Percentiles rank a stretch among this genome's conserved stretches.
These are phyloP conservation scores for Parafenestella ontariensis DNA, from an alignment of 2,329 filamentous ascomycete species.

Conservation along the genomic window DNA sequence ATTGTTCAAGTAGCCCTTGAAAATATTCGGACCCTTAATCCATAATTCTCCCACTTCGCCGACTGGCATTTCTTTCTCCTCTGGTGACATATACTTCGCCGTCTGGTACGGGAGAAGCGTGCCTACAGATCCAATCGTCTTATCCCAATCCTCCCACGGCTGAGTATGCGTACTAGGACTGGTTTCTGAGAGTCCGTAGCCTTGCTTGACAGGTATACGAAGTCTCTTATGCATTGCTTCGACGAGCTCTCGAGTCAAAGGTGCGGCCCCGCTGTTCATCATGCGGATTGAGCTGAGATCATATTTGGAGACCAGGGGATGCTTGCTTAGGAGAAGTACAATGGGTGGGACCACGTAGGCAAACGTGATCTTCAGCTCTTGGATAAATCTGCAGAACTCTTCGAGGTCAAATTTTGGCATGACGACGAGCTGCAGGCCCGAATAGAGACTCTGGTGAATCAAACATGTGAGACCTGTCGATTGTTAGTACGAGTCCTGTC, in stretches of 20 bases:
- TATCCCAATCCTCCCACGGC: conserved; percentile 76
- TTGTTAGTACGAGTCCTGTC: no score
- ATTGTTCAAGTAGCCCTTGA: conserved; percentile 79
- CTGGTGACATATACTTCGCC: conserved; percentile 76
- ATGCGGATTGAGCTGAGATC: conserved; percentile 80
- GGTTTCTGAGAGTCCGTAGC: conserved; percentile 89
- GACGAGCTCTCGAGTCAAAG: conserved; percentile 80
- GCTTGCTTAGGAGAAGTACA: conserved; percentile 79
- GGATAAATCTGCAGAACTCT: conserved; percentile 76
- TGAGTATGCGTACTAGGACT: conserved; percentile 80
- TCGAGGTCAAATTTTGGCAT: conserved; percentile 84
- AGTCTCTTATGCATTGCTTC: conserved; percentile 76
- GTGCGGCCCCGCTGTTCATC: conserved; percentile 87
- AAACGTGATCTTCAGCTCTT: conserved; percentile 77
- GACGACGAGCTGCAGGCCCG: conserved; percentile 71
- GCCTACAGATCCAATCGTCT: conserved; percentile 79
- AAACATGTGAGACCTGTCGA: conserved; percentile 70
- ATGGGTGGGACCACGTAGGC: conserved; percentile 86
- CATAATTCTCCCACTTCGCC: conserved; percentile 68
- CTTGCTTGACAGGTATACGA: conserved; percentile 85
- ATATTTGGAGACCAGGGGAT: conserved; percentile 79
- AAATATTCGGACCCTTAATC: conserved; percentile 80
- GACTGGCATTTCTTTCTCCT: conserved; percentile 65
- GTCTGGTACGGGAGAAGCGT: conserved; percentile 78
- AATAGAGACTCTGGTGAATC: conserved; percentile 71